phyloP scores from a whole-genome alignment of 495 filamentous ascomycete species.

The Neurospora sp. region DNA sequence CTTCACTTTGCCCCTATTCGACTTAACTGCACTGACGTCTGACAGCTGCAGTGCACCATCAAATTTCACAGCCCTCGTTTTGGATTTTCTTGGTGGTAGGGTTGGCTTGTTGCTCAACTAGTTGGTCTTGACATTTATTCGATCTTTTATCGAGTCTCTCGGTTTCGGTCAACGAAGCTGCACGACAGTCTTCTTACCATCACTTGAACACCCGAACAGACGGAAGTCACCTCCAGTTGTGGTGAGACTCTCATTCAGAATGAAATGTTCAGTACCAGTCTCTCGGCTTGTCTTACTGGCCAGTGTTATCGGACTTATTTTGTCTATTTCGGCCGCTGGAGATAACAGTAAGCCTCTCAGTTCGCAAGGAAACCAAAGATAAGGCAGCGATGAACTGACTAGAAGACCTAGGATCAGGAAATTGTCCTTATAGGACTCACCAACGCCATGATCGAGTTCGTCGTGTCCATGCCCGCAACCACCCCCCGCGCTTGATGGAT shows the following conservation, averaged over 20 bases:
- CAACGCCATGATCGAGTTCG: background rate
- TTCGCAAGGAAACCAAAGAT: background rate
- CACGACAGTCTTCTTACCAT: no score
- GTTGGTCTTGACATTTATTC: no score
- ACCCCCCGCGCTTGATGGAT: background rate
- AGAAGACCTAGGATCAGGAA: background rate
- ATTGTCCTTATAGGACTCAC: background rate
- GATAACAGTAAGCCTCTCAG: background rate
- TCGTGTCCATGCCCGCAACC: background rate
- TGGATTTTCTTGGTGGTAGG: no score
- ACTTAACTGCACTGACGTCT: no score
- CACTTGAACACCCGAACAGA: background rate
- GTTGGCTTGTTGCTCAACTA: no score
- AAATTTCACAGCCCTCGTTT: no score
- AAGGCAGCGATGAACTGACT: background rate
- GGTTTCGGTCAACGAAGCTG: no score
- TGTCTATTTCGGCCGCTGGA: background rate
- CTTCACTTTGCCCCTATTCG: no score
- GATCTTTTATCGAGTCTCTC: no score
- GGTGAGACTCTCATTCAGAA: background rate
- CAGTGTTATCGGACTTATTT: background rate
- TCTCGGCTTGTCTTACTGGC: background rate
- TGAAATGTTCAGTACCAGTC: background rate
- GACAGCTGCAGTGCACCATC: no score
- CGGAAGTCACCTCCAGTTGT: background rate